Base-by-base conservation (phyloP, 83 land plant species). In the Diphasiastrum complanatum region DNA sequence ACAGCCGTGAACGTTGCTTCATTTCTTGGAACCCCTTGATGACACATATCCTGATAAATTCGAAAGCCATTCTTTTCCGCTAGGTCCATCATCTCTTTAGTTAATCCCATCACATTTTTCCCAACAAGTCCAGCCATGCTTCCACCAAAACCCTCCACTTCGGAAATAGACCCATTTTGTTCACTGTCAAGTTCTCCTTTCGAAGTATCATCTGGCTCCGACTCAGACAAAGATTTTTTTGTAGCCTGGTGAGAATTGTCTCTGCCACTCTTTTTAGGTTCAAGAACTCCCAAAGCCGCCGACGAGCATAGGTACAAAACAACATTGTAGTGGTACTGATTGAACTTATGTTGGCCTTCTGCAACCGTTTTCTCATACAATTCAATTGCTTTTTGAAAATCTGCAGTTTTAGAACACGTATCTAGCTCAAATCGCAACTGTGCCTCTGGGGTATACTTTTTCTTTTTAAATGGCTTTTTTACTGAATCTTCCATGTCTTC, bases 1-100 rank as follows among this genome's bases (percentile, higher is more conserved):
- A 54, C 25, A 25, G 58, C 58, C 6, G 58, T 54, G 58, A 54
- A 54, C 4, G 58, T 54, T 25, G 58, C 58, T 6, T 54, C 58
- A 54, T 54, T 54, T 22, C 33, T 28, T 5, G 33, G 11, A 4
- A 54, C 58, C 14, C 25, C 25, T 11, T 54, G 10, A 12, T 4
- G n/a, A 5, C 5, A 14, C 58, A 54, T 54, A 6, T 28, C 16
- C 58, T 54, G 33, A n/a, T 23, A 54, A 5, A 54, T 30, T n/a
- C 29, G 33, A 18, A 54, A 11, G 4, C 58, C 33, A 25, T 30
- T 54, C 5, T 28, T 28, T 25, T 18, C 33, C n/a, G 29, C 11
- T 33, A 18, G n/a, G 34, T 54, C 58, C 58, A 54, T 54, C 58
- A 54, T 30, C 33, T 54, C 58, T 33, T 54, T 28, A 5, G 58